Conservation (phyloP, 352 stramenopile genomes). For the Phytophthora sp. region DNA sequence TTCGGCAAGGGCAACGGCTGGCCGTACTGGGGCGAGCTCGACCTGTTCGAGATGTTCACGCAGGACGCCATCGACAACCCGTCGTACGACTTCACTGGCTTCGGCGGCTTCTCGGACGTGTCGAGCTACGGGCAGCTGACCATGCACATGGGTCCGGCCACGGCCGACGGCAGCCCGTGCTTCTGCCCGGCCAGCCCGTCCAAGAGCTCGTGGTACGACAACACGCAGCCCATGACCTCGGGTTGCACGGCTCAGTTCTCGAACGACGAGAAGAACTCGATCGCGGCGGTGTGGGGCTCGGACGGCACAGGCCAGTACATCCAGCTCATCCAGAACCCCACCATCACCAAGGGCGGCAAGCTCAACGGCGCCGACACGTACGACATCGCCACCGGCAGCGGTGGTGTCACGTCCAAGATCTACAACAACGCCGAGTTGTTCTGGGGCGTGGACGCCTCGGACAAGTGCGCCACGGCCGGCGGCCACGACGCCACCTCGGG, state of each 20-base stretch:
- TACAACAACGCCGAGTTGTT: constrained; percentile 81
- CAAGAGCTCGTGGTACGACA: constrained; percentile 65
- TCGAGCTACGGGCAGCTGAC: constrained; percentile 74
- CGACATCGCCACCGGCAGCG: constrained; percentile 54
- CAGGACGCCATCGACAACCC: constrained; percentile 50
- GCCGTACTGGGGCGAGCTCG: constrained; percentile 79
- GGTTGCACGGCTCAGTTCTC: constrained; percentile 74
- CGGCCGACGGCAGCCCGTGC: constrained; percentile 48
- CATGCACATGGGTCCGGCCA: constrained; percentile 70
- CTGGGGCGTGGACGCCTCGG: constrained; percentile 58
- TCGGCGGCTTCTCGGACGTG: constrained; percentile 38
- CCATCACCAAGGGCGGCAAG: constrained; percentile 63
- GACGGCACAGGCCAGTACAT: constrained; percentile 72
- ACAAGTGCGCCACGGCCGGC: constrained; percentile 45
- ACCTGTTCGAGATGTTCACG: constrained; percentile 88
- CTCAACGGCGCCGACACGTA: constrained; percentile 62
- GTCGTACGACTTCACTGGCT: constrained; percentile 59
- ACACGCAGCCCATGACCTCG: constrained; percentile 64
- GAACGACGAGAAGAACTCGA: constrained; percentile 61
- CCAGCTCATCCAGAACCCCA: constrained; percentile 76
- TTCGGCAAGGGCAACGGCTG: constrained; percentile 65
- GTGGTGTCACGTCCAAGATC: constrained; percentile 65
- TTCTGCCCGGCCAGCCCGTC: constrained; percentile 56
- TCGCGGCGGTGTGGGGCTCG: constrained; percentile 68
- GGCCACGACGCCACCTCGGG: constrained; percentile 69